phyloP scores from a whole-genome alignment of 139 green algal species.

The Picochlorum sp. region DNA sequence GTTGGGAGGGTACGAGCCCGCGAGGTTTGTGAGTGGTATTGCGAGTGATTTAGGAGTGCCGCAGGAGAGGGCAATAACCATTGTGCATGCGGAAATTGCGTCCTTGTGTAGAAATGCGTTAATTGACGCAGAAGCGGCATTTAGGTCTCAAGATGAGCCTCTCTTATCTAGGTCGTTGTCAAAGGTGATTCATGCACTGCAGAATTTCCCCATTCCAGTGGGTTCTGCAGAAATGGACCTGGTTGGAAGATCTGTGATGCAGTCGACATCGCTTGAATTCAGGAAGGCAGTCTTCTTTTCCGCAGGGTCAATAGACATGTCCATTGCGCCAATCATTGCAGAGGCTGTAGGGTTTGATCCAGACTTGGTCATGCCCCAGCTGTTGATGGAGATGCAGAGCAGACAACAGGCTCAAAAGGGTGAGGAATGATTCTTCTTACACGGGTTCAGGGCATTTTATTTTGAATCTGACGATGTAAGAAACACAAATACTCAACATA shows the following conservation, averaged over 20 bases:
- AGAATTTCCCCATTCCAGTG: constrained; percentile 22
- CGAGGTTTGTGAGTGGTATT: constrained; percentile 28
- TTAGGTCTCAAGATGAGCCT: constrained; percentile 9
- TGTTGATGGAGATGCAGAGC: neutral
- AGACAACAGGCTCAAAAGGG: neutral
- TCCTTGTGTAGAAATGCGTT: constrained; percentile 14
- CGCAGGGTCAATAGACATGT: constrained; percentile 23
- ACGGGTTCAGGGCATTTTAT: constrained; percentile 46
- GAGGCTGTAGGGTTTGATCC: constrained; percentile 40
- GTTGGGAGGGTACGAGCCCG: constrained; percentile 7
- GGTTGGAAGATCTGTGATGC: constrained; percentile 18
- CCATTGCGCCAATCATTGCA: constrained; percentile 16
- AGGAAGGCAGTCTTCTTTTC: constrained; percentile 15
- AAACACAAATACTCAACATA: constrained; percentile 88
- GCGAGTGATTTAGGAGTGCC: constrained; percentile 29
- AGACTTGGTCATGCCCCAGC: constrained; percentile 26
- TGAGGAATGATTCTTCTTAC: constrained; percentile 2
- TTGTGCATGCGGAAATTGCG: constrained; percentile 28
- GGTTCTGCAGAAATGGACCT: constrained; percentile 30
- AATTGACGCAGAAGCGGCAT: constrained; percentile 27
- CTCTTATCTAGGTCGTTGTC: constrained; percentile 15
- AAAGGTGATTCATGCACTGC: constrained; percentile 16
- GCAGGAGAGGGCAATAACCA: constrained; percentile 16
- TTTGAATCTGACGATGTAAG: constrained; percentile 77
- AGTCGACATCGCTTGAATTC: constrained; percentile 23